Evolutionary conservation across 2,329 filamentous ascomycete genomes (phyloP).

Genomic region (Microthyrium microscopicum): DNA sequence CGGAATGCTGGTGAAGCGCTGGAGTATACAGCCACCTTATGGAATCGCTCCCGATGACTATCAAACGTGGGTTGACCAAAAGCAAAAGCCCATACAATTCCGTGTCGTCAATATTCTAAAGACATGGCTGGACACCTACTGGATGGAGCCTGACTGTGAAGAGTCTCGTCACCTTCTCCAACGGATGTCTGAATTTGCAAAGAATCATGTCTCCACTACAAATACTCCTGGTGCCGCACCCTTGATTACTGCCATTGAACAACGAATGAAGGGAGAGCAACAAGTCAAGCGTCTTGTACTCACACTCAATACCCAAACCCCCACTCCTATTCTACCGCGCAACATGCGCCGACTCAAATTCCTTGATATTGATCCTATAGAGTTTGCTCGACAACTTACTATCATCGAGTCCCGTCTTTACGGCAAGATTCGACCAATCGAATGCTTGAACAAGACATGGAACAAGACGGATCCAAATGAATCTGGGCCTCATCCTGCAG

Average conservation of each 20-base stretch:
- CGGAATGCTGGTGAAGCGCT: conserved; percentile 78
- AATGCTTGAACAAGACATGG: conserved; percentile 98
- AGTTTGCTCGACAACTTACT: conserved; percentile 94
- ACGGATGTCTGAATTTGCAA: conserved; percentile 78
- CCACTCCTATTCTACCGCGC: conserved; percentile 83
- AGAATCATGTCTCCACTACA: conserved; percentile 80
- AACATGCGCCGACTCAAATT: conserved; percentile 99
- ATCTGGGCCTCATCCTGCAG: conserved; percentile 68
- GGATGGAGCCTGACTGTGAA: conserved; percentile 89
- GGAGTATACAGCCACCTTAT: conserved; percentile 80
- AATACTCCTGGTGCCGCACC: conserved; percentile 79
- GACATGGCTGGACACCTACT: conserved; percentile 96
- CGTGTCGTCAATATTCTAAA: conserved; percentile 95
- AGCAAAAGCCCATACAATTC: conserved; percentile 91
- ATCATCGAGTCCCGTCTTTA: conserved; percentile 93
- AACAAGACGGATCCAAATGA: conserved; percentile 74
- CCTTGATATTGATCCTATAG: conserved; percentile 84
- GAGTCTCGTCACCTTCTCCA: conserved; percentile 72
- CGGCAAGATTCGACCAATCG: conserved; percentile 86
- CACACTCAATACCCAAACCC: conserved; percentile 60
- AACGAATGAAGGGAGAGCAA: conserved; percentile 72
- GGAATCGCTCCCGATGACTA: conserved; percentile 61
- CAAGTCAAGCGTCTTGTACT: conserved; percentile 74
- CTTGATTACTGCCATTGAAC: conserved; percentile 73
- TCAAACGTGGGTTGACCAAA: conserved; percentile 78